These are phyloP conservation scores for Lagenaria siceraria DNA, from an alignment of 306 rosid genomes.

Conservation along the genomic window DNA sequence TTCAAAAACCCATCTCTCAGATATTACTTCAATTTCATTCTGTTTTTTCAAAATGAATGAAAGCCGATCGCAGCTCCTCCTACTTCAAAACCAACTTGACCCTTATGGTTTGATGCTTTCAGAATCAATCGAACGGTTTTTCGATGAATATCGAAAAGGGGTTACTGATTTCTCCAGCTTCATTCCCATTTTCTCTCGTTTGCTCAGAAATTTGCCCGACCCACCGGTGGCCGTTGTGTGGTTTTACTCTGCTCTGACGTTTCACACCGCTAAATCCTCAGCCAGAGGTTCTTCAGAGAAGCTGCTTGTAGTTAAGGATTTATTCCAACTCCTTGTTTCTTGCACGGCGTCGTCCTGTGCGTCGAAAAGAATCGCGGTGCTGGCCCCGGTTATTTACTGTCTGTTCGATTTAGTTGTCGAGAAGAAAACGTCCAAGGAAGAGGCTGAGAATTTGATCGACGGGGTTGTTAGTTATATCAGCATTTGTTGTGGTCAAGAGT, in stretches of 20 bases:
- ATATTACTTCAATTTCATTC: not conserved
- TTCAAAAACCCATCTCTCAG: not conserved
- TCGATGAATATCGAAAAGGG: constrained; percentile 37
- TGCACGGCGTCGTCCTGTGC: constrained; percentile 25
- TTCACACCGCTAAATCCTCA: constrained; percentile 20
- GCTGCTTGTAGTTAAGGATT: constrained; percentile 17
- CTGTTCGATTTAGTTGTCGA: constrained; percentile 15
- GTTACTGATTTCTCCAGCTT: constrained; percentile 38
- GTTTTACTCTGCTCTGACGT: constrained; percentile 54
- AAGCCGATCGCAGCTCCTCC: not conserved
- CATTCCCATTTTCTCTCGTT: constrained; percentile 40
- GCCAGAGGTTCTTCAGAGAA: constrained; percentile 11
- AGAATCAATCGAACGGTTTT: constrained; percentile 46
- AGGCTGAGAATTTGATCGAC: constrained; percentile 33
- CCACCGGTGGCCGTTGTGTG: constrained; percentile 43
- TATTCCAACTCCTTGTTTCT: constrained; percentile 42
- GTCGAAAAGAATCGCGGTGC: constrained; percentile 30
- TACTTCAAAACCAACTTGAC: constrained; percentile 3
- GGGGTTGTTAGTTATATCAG: constrained; percentile 43
- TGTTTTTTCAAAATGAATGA: constrained; percentile 18
- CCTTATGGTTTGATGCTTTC: constrained; percentile 31
- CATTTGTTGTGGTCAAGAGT: constrained; percentile 28
- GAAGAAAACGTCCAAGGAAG: constrained; percentile 12
- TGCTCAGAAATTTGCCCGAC: constrained; percentile 23
- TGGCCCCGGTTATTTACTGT: constrained; percentile 44